Evolutionary conservation across 352 stramenopile genomes (phyloP).

Genomic region (Phytophthora tentaculata): DNA sequence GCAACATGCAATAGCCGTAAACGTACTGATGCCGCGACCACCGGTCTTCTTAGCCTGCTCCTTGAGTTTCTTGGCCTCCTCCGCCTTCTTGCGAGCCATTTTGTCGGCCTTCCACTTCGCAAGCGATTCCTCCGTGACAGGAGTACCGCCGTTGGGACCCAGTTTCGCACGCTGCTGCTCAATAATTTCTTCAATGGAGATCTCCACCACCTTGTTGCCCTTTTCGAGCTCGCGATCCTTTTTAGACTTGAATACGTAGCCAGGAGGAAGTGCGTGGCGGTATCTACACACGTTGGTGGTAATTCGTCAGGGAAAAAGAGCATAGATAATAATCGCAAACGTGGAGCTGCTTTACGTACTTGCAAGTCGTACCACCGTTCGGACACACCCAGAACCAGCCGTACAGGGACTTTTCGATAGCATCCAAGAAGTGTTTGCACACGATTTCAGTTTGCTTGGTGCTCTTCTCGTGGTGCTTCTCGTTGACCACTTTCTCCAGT

Average conservation of each 20-base stretch:
- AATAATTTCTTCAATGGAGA: conserved; percentile 92
- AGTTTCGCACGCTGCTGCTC: conserved; percentile 90
- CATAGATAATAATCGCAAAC: background rate
- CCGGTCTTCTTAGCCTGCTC: conserved; percentile 88
- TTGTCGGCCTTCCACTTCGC: conserved; percentile 92
- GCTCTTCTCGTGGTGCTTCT: conserved; percentile 88
- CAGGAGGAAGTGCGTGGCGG: conserved; percentile 86
- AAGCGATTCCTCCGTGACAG: conserved; percentile 88
- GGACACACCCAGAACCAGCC: conserved; percentile 93
- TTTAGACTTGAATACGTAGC: conserved; percentile 90
- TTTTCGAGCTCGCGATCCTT: conserved; percentile 88
- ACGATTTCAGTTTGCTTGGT: conserved; percentile 88
- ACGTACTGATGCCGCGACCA: conserved; percentile 85
- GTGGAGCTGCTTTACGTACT: conserved; percentile 47
- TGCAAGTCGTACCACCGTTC: conserved; percentile 81
- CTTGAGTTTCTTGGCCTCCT: conserved; percentile 86
- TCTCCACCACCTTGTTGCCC: conserved; percentile 80
- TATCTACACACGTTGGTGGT: conserved; percentile 43
- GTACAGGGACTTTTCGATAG: conserved; percentile 91
- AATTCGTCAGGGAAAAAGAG: conserved; percentile 4
- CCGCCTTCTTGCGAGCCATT: conserved; percentile 68
- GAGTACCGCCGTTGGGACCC: conserved; percentile 82
- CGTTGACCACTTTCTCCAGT: conserved; percentile 84
- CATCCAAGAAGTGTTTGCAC: conserved; percentile 91
- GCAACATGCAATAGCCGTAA: conserved; percentile 9